These are phyloP conservation scores for Mycena vitilis DNA, from an alignment of 768 basidiomycete genomes.

Conservation along the genomic window DNA sequence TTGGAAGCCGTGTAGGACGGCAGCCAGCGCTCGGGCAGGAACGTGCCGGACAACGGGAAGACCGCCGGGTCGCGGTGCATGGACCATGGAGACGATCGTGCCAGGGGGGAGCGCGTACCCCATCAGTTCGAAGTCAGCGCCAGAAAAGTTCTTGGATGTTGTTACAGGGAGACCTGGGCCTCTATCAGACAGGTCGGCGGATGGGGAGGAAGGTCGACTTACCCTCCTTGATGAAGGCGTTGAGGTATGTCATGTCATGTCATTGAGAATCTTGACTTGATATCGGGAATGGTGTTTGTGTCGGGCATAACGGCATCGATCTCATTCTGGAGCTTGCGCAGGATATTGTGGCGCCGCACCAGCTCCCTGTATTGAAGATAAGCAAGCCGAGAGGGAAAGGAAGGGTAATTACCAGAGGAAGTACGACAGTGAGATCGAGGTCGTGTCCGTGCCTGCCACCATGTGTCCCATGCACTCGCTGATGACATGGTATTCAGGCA, in stretches of 20 bases:
- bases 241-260: constrained; percentile 67
- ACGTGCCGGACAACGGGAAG: constrained; percentile 80
- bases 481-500: constrained; percentile 80
- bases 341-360: constrained; percentile 75
- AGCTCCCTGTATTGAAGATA: constrained; percentile 58
- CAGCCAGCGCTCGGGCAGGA: constrained; percentile 86
- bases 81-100: constrained; percentile 84
- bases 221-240: constrained; percentile 76
- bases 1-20: constrained; percentile 43
- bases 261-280: constrained; percentile 67
- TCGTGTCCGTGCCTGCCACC: constrained; percentile 86
- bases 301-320: constrained; percentile 80
- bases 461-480: constrained; percentile 87
- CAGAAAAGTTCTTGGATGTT: constrained; percentile 59
- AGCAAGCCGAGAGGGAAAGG: too few species aligned
- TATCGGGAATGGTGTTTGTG: constrained; percentile 68
- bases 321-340: constrained; percentile 76
- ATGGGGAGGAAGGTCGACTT: constrained; percentile 32
- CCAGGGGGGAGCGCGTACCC: constrained; percentile 83
- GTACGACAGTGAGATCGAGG: constrained; percentile 78
- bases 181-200: constrained; percentile 15
- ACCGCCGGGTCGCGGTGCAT: constrained; percentile 79
- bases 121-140: constrained; percentile 83
- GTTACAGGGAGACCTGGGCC: constrained; percentile 71
- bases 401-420: constrained; percentile 60